Conservation (phyloP, 2,329 filamentous ascomycete genomes). For the Hymenoscyphus occultus region DNA sequence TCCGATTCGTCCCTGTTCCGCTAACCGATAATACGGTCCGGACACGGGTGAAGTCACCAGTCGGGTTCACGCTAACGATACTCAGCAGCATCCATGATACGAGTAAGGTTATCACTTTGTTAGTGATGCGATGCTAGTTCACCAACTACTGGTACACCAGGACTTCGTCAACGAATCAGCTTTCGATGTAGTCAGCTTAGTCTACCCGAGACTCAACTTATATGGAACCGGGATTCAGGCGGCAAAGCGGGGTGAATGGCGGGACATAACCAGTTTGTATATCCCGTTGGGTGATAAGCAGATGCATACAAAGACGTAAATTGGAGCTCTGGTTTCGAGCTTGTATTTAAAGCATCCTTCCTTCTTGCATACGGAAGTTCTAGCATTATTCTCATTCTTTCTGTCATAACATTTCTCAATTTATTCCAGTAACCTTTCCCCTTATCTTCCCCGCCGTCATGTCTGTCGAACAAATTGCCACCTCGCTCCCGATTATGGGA, state of each 20-base stretch:
- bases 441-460: constrained; percentile 15
- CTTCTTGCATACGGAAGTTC: background rate
- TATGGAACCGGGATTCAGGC: background rate
- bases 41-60: background rate
- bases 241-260: background rate
- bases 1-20: no score
- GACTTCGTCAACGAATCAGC: background rate
- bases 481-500: constrained; percentile 28
- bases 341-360: background rate
- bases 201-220: background rate
- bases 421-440: background rate
- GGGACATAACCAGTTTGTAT: background rate
- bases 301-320: background rate
- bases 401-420: background rate
- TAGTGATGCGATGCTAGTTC: background rate
- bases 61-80: no score
- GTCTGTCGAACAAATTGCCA: constrained; percentile 28
- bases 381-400: background rate
- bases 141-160: background rate
- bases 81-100: background rate
- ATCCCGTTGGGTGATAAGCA: background rate
- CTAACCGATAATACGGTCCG: background rate
- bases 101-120: background rate
- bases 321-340: background rate
- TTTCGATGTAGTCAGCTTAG: background rate